Evolutionary conservation across 1,284 basidiomycete species (phyloP).

Genomic region (Apiotrichum akiyoshidainum): DNA sequence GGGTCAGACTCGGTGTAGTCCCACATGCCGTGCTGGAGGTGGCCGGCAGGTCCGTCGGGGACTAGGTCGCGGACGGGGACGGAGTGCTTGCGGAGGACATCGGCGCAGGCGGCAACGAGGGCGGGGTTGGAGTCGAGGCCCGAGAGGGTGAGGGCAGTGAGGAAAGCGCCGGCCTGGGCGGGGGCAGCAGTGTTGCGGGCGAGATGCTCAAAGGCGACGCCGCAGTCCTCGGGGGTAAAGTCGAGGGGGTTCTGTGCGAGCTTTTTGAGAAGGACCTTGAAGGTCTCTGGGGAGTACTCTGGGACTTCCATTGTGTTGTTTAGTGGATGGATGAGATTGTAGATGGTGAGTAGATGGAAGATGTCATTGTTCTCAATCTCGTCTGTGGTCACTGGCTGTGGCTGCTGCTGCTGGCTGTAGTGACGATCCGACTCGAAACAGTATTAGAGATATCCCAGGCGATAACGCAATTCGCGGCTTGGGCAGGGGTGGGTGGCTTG

Average conservation of each 20-base stretch:
- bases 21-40: conserved; percentile 36
- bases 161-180: conserved; percentile 72
- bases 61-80: conserved; percentile 55
- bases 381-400: too few species aligned
- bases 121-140: conserved; percentile 71
- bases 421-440: background rate
- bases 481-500: too few species aligned
- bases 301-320: conserved; percentile 1
- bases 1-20: conserved; percentile 47
- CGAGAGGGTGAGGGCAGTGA: conserved; percentile 74
- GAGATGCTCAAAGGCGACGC: conserved; percentile 66
- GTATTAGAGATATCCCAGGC: background rate
- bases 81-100: conserved; percentile 66
- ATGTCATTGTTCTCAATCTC: background rate
- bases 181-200: conserved; percentile 47
- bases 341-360: background rate
- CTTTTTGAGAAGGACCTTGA: conserved; percentile 70
- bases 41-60: conserved; percentile 17
- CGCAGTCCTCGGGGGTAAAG: conserved; percentile 70
- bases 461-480: too few species aligned
- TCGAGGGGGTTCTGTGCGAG: conserved; percentile 72
- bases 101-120: conserved; percentile 70
- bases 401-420: too few species aligned
- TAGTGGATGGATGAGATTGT: background rate
- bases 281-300: conserved; percentile 57